These are phyloP conservation scores for Wickerhamomyces ciferrii DNA, from an alignment of 805 yeast species.

Conservation along the genomic window DNA sequence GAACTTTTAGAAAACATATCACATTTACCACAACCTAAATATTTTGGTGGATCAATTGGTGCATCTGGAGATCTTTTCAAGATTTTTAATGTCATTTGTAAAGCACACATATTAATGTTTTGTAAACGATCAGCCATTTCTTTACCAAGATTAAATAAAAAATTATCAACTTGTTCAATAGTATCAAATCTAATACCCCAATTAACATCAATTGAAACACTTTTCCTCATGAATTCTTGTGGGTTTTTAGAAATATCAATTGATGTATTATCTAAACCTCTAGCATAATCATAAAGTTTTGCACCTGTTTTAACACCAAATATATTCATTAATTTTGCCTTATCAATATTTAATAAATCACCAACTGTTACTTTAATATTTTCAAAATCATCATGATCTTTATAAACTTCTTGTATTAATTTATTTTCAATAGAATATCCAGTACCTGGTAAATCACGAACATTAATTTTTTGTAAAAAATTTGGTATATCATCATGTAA, in stretches of 20 bases:
- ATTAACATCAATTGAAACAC: slow-evolving; percentile 83
- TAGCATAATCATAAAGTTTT: slow-evolving; percentile 51
- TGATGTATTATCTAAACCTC: slow-evolving; percentile 64
- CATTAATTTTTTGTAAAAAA: slow-evolving; percentile 21
- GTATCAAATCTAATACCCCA: slow-evolving; percentile 81
- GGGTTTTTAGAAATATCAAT: slow-evolving; percentile 48
- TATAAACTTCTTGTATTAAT: slow-evolving; percentile 30
- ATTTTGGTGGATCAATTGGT: slow-evolving; percentile 72
- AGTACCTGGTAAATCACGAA: slow-evolving; percentile 53
- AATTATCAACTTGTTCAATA: slow-evolving; percentile 56
- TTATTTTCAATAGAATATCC: slow-evolving; percentile 48
- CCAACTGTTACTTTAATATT: slow-evolving; percentile 25
- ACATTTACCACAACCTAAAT: slow-evolving; percentile 80
- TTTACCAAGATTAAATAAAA: slow-evolving; percentile 48
- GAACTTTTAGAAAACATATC: slow-evolving; percentile 56
- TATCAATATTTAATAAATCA: slow-evolving; percentile 32
- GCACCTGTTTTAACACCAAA: slow-evolving; percentile 72
- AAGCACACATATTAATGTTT: slow-evolving; percentile 42
- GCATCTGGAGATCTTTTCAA: slow-evolving; percentile 62
- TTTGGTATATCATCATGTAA: slow-evolving; percentile 32
- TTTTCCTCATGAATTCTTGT: slow-evolving; percentile 54
- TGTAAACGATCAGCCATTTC: slow-evolving; percentile 56
- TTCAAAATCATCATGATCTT: not conserved
- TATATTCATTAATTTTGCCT: slow-evolving; percentile 31
- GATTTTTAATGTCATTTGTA: slow-evolving; percentile 58